Evolutionary conservation across 1,284 basidiomycete species (phyloP).

Genomic region (Phaffia rhodozyma): DNA sequence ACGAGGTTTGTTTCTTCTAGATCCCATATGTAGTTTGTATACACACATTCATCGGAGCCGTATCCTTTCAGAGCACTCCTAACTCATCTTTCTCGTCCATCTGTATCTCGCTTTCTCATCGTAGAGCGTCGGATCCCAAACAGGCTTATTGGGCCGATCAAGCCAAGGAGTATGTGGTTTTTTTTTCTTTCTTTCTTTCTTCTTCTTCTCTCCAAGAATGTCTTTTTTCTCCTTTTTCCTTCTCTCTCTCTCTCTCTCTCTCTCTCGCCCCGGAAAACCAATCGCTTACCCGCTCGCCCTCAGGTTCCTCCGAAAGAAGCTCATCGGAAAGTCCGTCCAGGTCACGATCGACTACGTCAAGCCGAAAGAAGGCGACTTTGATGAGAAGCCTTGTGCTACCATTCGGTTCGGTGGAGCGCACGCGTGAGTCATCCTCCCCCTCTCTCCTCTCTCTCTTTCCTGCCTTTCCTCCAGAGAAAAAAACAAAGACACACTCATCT

Average conservation of each 20-base stretch:
- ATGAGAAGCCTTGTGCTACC: slow-evolving; percentile 82
- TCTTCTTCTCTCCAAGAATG: neutral
- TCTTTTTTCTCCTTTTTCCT: neutral
- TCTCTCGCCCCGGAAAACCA: no score
- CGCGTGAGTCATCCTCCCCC: slow-evolving; percentile 40
- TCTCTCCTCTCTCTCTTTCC: neutral
- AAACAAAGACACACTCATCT: neutral
- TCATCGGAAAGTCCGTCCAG: slow-evolving; percentile 82
- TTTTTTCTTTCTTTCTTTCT: slow-evolving; percentile 9
- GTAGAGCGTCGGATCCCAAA: slow-evolving; percentile 68
- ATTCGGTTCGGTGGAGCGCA: slow-evolving; percentile 69
- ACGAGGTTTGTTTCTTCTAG: slow-evolving; percentile 51
- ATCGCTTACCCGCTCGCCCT: neutral
- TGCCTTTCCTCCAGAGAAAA: neutral
- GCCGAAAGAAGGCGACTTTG: slow-evolving; percentile 84
- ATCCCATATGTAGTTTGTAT: no score
- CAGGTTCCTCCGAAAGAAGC: slow-evolving; percentile 70
- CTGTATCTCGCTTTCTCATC: slow-evolving; percentile 17
- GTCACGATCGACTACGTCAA: slow-evolving; percentile 76
- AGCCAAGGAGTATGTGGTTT: slow-evolving; percentile 52
- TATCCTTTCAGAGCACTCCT: slow-evolving; percentile 5
- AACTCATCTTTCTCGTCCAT: slow-evolving; percentile 1
- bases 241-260: no score
- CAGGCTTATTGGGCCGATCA: slow-evolving; percentile 82
- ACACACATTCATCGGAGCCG: slow-evolving; percentile 12